A percentile compares a stretch with the other conserved stretches of the same genome.
Evolutionary conservation across 495 filamentous ascomycete species (phyloP).

Genomic region (Tuber magnatum): DNA sequence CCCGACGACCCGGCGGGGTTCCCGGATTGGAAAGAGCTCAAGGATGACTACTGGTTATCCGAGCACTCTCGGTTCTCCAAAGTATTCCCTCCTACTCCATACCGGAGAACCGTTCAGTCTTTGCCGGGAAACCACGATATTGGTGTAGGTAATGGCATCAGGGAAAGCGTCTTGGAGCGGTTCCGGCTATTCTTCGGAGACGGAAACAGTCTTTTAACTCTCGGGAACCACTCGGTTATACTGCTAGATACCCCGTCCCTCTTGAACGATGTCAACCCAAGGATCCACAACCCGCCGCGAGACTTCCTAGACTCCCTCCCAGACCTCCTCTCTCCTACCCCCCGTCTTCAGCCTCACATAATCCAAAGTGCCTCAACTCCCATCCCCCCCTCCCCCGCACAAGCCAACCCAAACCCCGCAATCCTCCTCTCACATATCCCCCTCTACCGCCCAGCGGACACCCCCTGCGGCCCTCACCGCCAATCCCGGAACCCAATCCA

Average conservation of each 20-base stretch:
- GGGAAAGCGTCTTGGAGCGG: conserved; percentile 65
- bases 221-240: conserved; percentile 91
- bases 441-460: conserved; percentile 67
- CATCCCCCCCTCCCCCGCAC: not conserved
- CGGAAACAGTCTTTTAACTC: conserved; percentile 73
- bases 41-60: conserved; percentile 66
- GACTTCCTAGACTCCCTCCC: conserved; percentile 61
- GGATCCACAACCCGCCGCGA: conserved; percentile 65
- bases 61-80: conserved; percentile 71
- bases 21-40: conserved; percentile 64
- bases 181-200: conserved; percentile 83
- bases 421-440: conserved; percentile 84
- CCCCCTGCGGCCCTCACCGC: conserved; percentile 76
- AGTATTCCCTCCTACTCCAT: conserved; percentile 66
- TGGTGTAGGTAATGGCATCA: conserved; percentile 76
- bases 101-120: conserved; percentile 63
- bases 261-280: conserved; percentile 48
- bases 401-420: conserved; percentile 41
- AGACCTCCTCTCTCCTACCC: not conserved
- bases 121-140: conserved; percentile 92
- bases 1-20: conserved; percentile 13
- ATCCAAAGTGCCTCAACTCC: not conserved
- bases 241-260: conserved; percentile 78
- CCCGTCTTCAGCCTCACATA: not conserved
- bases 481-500: conserved; percentile 75